Evolutionary conservation across 2,329 filamentous ascomycete species (phyloP), one percentile per base, ranked within the genome.

Genomic region (Mycosphaerella arachidis): DNA sequence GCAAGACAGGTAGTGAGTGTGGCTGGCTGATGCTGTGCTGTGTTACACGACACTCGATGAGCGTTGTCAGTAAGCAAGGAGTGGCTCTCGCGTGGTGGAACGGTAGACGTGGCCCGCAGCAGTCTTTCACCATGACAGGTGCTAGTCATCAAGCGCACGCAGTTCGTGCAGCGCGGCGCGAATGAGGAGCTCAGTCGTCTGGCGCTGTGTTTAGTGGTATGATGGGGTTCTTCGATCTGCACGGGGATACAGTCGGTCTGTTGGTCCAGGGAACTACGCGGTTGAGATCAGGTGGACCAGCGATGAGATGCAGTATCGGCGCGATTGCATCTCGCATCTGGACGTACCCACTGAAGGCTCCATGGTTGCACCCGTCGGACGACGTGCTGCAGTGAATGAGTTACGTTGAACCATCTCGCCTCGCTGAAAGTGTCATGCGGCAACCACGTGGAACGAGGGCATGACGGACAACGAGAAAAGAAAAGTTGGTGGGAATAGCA

Each of bases 11-110:
- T 20, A 35, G n/a, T 20, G 53, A 46, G 35, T 20, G 18, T 6
- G 18, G n/a, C 6, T 12, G 37, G 31, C 12, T 29, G 35, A 12
- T 46, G 53, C 27, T 45, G 53, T 46, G 54, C n/a, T 20, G 30
- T 31, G 54, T 56, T 56, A 56, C 54, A 56, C 54, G 54, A 30
- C 54, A 16, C 50, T 27, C 5, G 54, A 56, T 10, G 48, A 35
- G 46, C 54, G 43, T 56, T 56, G 54, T 48, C 54, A 56, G 16
- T 6, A 12, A 56, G 54, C 40, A 56, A 56, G 54, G 54, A 53
- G 40, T 18, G 40, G 40, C 40, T 43, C 16, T 43, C 40, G 40
- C 40, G 40, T 43, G 40, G 13, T 43, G 40, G 40, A 43, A n/a
- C 40, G 40, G 18, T 18, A 18, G 16, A 43, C 40, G 40, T 18